These are phyloP conservation scores for Salmacisia buchloeana DNA, from an alignment of 1,284 basidiomycete species.

Conservation along the genomic window DNA sequence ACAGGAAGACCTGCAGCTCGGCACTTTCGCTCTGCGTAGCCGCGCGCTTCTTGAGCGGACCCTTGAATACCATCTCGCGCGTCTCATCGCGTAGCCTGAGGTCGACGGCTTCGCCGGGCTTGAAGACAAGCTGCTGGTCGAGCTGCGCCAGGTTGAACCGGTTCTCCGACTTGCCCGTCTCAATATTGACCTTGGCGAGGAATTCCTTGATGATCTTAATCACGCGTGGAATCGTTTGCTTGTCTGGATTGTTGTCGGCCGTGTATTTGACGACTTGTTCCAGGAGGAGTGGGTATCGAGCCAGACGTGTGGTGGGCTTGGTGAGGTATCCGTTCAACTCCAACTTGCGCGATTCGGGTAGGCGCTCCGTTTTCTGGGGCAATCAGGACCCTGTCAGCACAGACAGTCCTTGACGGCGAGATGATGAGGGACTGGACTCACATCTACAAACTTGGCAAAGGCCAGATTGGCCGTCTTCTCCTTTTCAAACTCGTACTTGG, in stretches of 20 bases:
- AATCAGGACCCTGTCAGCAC: neutral
- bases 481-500: conserved; percentile 98
- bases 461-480: conserved; percentile 87
- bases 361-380: conserved; percentile 66
- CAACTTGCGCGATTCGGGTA: conserved; percentile 89
- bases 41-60: conserved; percentile 84
- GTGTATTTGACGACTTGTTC: conserved; percentile 92
- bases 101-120: conserved; percentile 78
- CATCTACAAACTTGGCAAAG: conserved; percentile 93
- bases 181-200: conserved; percentile 79
- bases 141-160: conserved; percentile 85
- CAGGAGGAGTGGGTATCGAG: conserved; percentile 86
- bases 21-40: conserved; percentile 65
- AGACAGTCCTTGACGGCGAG: neutral
- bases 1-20: conserved; percentile 87
- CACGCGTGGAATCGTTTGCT: conserved; percentile 70
- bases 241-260: conserved; percentile 82
- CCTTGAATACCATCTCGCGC: conserved; percentile 88
- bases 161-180: conserved; percentile 87
- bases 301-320: conserved; percentile 93
- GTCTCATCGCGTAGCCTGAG: conserved; percentile 77
- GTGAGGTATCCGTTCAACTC: conserved; percentile 95
- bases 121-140: conserved; percentile 78
- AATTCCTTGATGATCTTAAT: conserved; percentile 76
- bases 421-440: neutral